Percentiles rank a stretch among this genome's conserved stretches.
Evolutionary conservation across 352 stramenopile genomes (phyloP).

Genomic region (Phytophthora pini): DNA sequence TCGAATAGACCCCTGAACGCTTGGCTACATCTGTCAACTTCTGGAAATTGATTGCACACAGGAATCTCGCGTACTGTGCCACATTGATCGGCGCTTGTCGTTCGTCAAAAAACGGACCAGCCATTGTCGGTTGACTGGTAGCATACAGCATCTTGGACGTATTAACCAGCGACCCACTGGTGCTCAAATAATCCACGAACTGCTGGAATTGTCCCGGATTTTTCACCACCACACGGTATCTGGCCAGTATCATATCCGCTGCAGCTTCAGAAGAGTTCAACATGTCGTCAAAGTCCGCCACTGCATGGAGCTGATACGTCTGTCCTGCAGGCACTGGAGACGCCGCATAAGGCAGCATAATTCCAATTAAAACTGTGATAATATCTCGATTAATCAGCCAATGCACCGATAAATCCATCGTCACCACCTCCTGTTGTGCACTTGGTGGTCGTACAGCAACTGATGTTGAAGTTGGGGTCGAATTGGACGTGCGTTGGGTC

Average conservation of each 20-base stretch:
- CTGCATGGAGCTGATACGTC: conserved; percentile 19
- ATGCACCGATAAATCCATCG: conserved; percentile 6
- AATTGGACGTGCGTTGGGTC: conserved; percentile 9
- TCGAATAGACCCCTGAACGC: conserved; percentile 15
- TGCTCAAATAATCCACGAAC: conserved; percentile 34
- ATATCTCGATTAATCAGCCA: conserved; percentile 37
- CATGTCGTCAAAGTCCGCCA: conserved; percentile 37
- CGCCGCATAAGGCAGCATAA: conserved; percentile 27
- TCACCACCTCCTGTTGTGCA: neutral
- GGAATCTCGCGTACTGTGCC: conserved; percentile 27
- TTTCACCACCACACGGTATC: conserved; percentile 25
- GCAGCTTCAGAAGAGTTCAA: conserved; percentile 14
- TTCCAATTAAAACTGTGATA: conserved; percentile 26
- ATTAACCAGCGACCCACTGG: conserved; percentile 22
- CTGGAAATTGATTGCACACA: conserved; percentile 41
- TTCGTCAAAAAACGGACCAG: conserved; percentile 19
- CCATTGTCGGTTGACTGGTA: neutral
- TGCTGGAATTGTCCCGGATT: conserved; percentile 29
- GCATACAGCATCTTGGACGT: conserved; percentile 26
- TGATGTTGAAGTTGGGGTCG: conserved; percentile 9
- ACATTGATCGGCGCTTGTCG: conserved; percentile 11
- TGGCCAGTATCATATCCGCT: conserved; percentile 9
- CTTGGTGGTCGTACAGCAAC: conserved; percentile 1
- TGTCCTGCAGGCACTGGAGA: conserved; percentile 3
- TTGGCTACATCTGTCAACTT: conserved; percentile 26